phyloP scores from a whole-genome alignment of 495 filamentous ascomycete genomes.

The Parathielavia appendiculata region DNA sequence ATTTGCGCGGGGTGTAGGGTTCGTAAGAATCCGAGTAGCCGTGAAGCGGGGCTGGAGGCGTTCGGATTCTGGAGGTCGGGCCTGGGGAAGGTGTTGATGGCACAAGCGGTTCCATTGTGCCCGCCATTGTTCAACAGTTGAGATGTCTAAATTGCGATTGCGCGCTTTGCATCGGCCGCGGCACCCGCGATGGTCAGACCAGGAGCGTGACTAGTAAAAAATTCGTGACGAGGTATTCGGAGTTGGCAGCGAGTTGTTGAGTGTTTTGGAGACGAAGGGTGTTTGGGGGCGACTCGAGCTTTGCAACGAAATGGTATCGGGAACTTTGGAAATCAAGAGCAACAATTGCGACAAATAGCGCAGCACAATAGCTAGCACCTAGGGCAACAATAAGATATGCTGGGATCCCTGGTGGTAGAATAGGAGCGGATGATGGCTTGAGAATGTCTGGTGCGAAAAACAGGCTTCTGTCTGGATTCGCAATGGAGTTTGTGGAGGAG shows the following conservation, averaged over 20 bases:
- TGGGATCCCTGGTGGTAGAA: conserved; percentile 12
- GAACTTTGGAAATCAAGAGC: not conserved
- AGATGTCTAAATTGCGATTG: not conserved
- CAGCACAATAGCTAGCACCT: conserved; percentile 7
- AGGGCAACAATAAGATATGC: conserved; percentile 15
- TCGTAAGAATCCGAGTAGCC: conserved; percentile 66
- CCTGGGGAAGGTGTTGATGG: conserved; percentile 54
- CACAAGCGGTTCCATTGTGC: conserved; percentile 8
- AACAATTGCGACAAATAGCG: conserved; percentile 15
- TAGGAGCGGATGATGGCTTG: not conserved
- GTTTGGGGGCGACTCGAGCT: not conserved
- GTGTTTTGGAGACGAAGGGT: not conserved
- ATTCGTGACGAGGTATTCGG: not conserved
- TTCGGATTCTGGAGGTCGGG: conserved; percentile 52
- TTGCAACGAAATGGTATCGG: not conserved
- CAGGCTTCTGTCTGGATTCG: not conserved
- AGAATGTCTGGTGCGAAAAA: conserved; percentile 1
- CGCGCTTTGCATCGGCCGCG: not conserved
- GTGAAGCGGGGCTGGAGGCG: conserved; percentile 68
- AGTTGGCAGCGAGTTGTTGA: not conserved
- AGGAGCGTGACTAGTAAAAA: not conserved
- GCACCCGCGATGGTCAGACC: not conserved
- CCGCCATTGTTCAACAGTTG: conserved; percentile 7
- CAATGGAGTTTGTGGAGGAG: conserved; percentile 14
- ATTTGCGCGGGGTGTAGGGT: conserved; percentile 61